phyloP scores from a whole-genome alignment of 2,329 filamentous ascomycete genomes.

The Fusarium albosuccineum region DNA sequence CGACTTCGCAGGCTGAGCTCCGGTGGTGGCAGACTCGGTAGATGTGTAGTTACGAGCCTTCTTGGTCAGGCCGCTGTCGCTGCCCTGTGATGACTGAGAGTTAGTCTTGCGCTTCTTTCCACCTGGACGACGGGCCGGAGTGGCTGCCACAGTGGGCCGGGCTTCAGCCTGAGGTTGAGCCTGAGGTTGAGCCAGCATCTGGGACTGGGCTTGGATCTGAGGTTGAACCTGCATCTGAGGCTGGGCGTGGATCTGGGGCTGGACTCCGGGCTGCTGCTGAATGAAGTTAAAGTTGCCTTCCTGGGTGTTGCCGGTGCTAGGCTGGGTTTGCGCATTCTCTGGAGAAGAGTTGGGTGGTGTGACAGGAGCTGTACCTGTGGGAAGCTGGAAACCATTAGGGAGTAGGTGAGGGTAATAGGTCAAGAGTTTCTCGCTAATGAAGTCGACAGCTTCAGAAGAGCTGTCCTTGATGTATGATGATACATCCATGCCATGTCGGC shows the following conservation, averaged over 20 bases:
- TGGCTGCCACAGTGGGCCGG: neutral
- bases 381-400: neutral
- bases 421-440: neutral
- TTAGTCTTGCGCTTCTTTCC: constrained; percentile 1
- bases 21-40: neutral
- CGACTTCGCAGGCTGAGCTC: neutral
- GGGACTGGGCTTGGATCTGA: neutral
- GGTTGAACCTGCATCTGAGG: neutral
- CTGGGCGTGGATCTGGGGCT: neutral
- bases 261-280: neutral
- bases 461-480: too few species aligned
- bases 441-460: neutral
- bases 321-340: neutral
- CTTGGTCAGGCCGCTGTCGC: neutral
- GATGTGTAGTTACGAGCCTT: neutral
- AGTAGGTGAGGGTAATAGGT: neutral
- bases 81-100: neutral
- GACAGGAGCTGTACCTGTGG: neutral
- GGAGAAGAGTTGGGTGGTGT: neutral
- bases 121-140: neutral
- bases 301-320: neutral
- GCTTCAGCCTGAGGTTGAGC: neutral
- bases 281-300: neutral
- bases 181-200: neutral
- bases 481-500: neutral